Percentiles rank a stretch among this genome's conserved stretches.
These are phyloP conservation scores for Sporobolomyces phaffii DNA, from an alignment of 768 basidiomycete species.

Conservation along the genomic window DNA sequence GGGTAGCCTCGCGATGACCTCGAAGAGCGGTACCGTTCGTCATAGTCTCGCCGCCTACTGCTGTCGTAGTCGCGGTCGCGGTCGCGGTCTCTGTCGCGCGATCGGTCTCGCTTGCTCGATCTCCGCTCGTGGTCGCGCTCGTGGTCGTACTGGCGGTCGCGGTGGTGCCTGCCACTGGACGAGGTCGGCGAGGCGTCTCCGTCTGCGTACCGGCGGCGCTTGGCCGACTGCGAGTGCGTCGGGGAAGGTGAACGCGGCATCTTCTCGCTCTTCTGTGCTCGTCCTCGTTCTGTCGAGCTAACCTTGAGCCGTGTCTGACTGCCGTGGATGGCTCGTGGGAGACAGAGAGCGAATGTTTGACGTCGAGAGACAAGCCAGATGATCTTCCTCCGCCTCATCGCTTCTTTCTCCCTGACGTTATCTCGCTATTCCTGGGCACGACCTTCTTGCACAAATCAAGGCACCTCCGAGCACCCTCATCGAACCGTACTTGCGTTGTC, in stretches of 20 bases:
- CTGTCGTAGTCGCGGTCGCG: slow-evolving; percentile 33
- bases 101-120: neutral
- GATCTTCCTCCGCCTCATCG: no score
- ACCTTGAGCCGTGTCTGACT: no score
- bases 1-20: slow-evolving; percentile 3
- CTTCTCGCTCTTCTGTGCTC: neutral
- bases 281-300: no score
- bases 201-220: slow-evolving; percentile 29
- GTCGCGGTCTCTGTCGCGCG: slow-evolving; percentile 22
- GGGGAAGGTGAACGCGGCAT: slow-evolving; percentile 31
- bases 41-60: slow-evolving; percentile 22
- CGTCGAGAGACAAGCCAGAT: no score
- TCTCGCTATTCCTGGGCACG: no score
- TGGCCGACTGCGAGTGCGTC: slow-evolving; percentile 21
- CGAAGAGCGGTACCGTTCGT: slow-evolving; percentile 4
- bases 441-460: no score
- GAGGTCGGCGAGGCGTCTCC: slow-evolving; percentile 7
- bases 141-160: neutral
- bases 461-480: no score
- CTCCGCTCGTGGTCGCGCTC: slow-evolving; percentile 16
- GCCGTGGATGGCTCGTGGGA: no score
- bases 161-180: slow-evolving; percentile 12
- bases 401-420: no score
- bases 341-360: no score
- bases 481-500: no score